These are phyloP conservation scores for Pseudogymnoascus sp. DNA, from an alignment of 2,329 filamentous ascomycete genomes.

Conservation along the genomic window DNA sequence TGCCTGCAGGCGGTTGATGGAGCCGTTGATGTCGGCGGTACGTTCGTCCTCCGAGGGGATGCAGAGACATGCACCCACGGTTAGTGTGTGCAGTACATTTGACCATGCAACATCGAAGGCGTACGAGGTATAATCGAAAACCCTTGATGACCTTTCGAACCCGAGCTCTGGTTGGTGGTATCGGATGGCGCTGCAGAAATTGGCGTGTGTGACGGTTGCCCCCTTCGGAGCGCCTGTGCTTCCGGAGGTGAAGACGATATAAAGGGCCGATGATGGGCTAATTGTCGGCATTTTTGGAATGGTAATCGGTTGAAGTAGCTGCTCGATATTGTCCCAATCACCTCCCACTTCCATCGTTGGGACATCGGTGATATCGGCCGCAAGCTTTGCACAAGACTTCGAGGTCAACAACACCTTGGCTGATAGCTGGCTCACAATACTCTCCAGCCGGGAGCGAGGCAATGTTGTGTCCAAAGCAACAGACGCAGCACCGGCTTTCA, in stretches of 20 bases:
- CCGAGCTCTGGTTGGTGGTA: slow-evolving; percentile 24
- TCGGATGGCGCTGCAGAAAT: slow-evolving; percentile 13
- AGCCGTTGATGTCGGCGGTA: slow-evolving; percentile 19
- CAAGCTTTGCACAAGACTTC: neutral
- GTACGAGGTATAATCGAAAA: slow-evolving; percentile 26
- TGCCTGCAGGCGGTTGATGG: slow-evolving; percentile 64
- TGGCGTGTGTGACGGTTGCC: slow-evolving; percentile 30
- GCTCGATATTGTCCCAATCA: neutral
- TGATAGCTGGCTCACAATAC: slow-evolving; percentile 8
- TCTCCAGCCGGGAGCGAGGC: slow-evolving; percentile 15
- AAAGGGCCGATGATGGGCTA: neutral
- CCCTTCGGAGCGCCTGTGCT: slow-evolving; percentile 44
- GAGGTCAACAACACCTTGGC: neutral
- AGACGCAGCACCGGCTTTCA: slow-evolving; percentile 21
- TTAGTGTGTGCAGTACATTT: neutral
- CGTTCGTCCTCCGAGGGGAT: slow-evolving; percentile 51
- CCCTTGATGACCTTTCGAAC: slow-evolving; percentile 31
- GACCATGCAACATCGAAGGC: neutral
- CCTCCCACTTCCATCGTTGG: neutral
- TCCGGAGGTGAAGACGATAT: slow-evolving; percentile 33
- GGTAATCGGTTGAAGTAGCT: neutral
- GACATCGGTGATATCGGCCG: too few species aligned
- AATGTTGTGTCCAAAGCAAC: slow-evolving; percentile 24
- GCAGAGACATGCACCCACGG: slow-evolving; percentile 40
- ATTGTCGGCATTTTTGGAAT: too few species aligned